These are phyloP conservation scores for Fonsecaea pugnacius DNA, from an alignment of 2,329 filamentous ascomycete genomes.

Conservation along the genomic window DNA sequence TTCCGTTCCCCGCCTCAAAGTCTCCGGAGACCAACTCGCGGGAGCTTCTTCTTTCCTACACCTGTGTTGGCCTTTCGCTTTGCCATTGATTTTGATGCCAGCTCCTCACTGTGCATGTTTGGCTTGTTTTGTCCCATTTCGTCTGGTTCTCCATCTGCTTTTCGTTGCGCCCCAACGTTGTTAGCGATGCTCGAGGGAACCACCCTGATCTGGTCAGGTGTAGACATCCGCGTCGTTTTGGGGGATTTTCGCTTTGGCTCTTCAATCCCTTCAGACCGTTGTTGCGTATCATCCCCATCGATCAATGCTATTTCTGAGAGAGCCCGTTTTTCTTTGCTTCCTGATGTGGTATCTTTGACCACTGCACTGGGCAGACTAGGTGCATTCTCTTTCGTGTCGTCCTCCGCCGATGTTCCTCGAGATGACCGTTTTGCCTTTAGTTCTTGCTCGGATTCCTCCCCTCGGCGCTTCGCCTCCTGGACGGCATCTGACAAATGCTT, in stretches of 20 bases:
- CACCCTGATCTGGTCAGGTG: background rate
- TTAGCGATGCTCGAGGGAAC: background rate
- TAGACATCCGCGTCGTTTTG: constrained; percentile 38
- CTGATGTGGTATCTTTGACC: constrained; percentile 41
- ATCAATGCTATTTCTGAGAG: constrained; percentile 48
- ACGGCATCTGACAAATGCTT: constrained; percentile 51
- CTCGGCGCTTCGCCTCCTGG: constrained; percentile 58
- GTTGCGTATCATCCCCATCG: constrained; percentile 38
- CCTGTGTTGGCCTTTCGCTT: constrained; percentile 27
- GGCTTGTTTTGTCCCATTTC: constrained; percentile 2
- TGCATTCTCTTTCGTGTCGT: constrained; percentile 56
- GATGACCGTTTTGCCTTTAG: constrained; percentile 6
- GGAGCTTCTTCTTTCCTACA: constrained; percentile 18
- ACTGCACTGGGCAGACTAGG: constrained; percentile 46
- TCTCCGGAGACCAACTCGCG: constrained; percentile 34
- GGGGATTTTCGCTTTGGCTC: constrained; percentile 44
- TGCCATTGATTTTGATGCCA: constrained; percentile 13
- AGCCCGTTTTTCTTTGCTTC: constrained; percentile 48
- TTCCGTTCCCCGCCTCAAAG: constrained; percentile 21
- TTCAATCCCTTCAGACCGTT: background rate
- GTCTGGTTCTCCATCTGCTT: constrained; percentile 38
- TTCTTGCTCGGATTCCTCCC: constrained; percentile 50
- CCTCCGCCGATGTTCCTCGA: constrained; percentile 38
- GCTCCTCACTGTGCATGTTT: constrained; percentile 9
- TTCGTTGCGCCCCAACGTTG: constrained; percentile 37